Evolutionary conservation across 768 basidiomycete genomes (phyloP).

Genomic region (Tulasnella sp.): DNA sequence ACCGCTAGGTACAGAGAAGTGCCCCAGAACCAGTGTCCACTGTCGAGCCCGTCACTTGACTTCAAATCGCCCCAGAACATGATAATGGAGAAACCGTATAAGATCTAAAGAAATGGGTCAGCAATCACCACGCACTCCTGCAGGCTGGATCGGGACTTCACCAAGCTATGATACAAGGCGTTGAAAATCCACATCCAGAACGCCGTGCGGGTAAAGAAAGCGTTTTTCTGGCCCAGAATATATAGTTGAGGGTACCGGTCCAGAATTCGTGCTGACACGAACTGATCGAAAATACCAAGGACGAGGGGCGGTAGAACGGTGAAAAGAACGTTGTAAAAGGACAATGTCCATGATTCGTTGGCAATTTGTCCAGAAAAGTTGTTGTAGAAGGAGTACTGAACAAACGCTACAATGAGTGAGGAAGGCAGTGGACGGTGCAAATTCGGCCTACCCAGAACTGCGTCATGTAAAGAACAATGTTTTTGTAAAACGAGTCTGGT

Average conservation of each 20-base stretch:
- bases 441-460: conserved; percentile 80
- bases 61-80: conserved; percentile 93
- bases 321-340: conserved; percentile 94
- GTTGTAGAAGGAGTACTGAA: conserved; percentile 97
- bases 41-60: conserved; percentile 70
- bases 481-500: conserved; percentile 97
- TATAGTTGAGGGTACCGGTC: conserved; percentile 98
- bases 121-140: conserved; percentile 9
- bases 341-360: conserved; percentile 98
- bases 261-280: conserved; percentile 92
- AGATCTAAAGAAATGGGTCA: conserved; percentile 48
- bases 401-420: not conserved
- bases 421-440: not conserved
- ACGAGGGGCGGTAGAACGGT: conserved; percentile 94
- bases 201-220: conserved; percentile 83
- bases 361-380: conserved; percentile 99
- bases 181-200: conserved; percentile 93
- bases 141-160: conserved; percentile 39
- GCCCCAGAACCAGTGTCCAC: conserved; percentile 99
- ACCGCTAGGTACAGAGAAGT: conserved; percentile 93
- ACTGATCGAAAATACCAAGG: conserved; percentile 97
- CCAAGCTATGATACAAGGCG: conserved; percentile 84
- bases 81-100: conserved; percentile 82
- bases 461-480: conserved; percentile 96
- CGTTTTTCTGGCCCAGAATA: conserved; percentile 87